Conservation (phyloP, 345 rosid species). For the Hibiscus syriacus region DNA sequence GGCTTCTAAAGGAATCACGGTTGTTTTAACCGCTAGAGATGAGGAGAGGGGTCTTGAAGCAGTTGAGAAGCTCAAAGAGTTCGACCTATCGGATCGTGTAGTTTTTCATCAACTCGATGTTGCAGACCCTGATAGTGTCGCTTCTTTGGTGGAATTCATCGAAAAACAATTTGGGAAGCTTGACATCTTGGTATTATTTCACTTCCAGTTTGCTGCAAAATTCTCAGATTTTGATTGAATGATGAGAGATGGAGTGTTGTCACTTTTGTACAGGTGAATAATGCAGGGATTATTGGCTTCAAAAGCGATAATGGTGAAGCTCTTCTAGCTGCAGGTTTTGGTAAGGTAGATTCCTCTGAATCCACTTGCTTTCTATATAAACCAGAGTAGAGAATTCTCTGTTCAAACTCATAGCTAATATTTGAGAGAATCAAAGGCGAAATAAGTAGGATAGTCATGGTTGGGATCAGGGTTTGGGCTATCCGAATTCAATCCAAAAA, state of each 20-base stretch:
- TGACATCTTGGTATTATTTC: not conserved
- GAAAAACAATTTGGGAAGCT: not conserved
- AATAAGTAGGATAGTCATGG: no score
- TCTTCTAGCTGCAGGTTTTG: no score
- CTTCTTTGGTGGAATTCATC: slow-evolving; percentile 22
- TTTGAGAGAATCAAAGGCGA: no score
- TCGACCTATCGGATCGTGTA: slow-evolving; percentile 11
- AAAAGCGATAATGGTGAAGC: slow-evolving; percentile 22
- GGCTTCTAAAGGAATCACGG: slow-evolving; percentile 19
- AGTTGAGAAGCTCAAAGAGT: slow-evolving; percentile 16
- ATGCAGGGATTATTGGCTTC: not conserved
- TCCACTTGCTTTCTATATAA: no score
- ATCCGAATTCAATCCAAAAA: no score
- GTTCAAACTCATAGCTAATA: no score
- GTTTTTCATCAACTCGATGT: slow-evolving; percentile 39
- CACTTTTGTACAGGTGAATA: not conserved
- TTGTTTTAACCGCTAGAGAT: slow-evolving; percentile 27
- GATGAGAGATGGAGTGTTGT: not conserved
- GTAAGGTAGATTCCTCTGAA: no score
- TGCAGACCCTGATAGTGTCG: slow-evolving; percentile 20
- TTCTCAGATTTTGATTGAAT: not conserved
- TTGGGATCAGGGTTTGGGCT: no score
- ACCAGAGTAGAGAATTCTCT: no score
- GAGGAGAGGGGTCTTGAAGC: slow-evolving; percentile 27
- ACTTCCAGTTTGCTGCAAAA: not conserved